phyloP scores from a whole-genome alignment of 2,329 filamentous ascomycete species.

The Elsinoe batatas region DNA sequence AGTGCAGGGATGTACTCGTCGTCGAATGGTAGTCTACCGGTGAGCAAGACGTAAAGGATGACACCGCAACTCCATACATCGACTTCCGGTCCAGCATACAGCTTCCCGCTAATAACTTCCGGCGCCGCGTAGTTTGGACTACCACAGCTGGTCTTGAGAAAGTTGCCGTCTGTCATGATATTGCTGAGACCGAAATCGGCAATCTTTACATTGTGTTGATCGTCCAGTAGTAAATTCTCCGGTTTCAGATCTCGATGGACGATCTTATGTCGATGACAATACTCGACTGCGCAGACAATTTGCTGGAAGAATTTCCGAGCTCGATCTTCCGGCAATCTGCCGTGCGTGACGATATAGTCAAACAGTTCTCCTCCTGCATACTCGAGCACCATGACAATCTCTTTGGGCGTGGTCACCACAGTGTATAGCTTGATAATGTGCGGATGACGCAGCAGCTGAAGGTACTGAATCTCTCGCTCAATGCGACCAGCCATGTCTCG shows the following conservation, averaged over 20 bases:
- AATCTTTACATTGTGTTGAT: slow-evolving; percentile 96
- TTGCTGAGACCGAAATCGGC: slow-evolving; percentile 98
- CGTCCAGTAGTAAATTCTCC: slow-evolving; percentile 90
- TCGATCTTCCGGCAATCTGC: slow-evolving; percentile 79
- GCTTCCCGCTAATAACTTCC: slow-evolving; percentile 93
- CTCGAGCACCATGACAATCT: slow-evolving; percentile 99
- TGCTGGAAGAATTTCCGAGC: slow-evolving; percentile 99
- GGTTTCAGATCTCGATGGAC: slow-evolving; percentile 96
- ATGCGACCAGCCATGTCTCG: slow-evolving; percentile 96
- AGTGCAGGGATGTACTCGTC: slow-evolving; percentile 96
- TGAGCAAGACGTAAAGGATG: slow-evolving; percentile 56
- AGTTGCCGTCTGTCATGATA: slow-evolving; percentile 99
- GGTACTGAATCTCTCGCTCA: slow-evolving; percentile 95
- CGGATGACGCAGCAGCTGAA: slow-evolving; percentile 88
- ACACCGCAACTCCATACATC: slow-evolving; percentile 88
- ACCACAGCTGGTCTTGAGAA: slow-evolving; percentile 95
- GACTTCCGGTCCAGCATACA: slow-evolving; percentile 94
- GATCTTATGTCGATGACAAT: slow-evolving; percentile 97
- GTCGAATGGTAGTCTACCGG: slow-evolving; percentile 75
- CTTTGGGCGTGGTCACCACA: slow-evolving; percentile 84
- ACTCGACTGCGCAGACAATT: slow-evolving; percentile 97
- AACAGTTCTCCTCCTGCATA: slow-evolving; percentile 95
- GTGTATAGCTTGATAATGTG: slow-evolving; percentile 99
- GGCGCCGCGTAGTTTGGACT: slow-evolving; percentile 97
- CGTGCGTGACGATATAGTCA: slow-evolving; percentile 93